Percentiles rank a stretch among this genome's conserved stretches.
These are phyloP conservation scores for Kwoniella sp. DNA, from an alignment of 768 basidiomycete species.

Conservation along the genomic window DNA sequence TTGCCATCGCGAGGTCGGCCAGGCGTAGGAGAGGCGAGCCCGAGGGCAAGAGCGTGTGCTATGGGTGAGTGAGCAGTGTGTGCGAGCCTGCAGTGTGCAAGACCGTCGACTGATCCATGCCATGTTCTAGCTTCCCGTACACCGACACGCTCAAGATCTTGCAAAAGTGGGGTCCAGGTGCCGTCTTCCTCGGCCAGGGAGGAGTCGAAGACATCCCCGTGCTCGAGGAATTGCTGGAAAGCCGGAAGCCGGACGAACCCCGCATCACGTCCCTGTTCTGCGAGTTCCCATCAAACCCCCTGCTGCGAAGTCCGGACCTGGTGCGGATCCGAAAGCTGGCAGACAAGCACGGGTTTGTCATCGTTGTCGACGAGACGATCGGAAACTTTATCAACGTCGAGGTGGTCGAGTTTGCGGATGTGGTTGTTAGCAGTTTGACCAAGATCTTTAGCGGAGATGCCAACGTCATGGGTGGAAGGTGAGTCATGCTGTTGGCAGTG, in stretches of 20 bases:
- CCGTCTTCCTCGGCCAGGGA: slow-evolving; percentile 79
- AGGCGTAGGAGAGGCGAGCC: slow-evolving; percentile 51
- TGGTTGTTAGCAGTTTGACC: slow-evolving; percentile 84
- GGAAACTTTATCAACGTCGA: slow-evolving; percentile 93
- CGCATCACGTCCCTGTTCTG: slow-evolving; percentile 78
- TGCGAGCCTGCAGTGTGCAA: too few species aligned
- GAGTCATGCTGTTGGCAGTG: slow-evolving; percentile 34
- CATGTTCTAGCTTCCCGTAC: slow-evolving; percentile 72
- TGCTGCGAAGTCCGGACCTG: slow-evolving; percentile 78
- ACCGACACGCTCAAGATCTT: slow-evolving; percentile 90
- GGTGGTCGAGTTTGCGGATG: slow-evolving; percentile 75
- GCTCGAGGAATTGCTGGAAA: slow-evolving; percentile 60
- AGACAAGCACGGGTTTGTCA: slow-evolving; percentile 78
- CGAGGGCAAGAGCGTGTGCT: slow-evolving; percentile 79
- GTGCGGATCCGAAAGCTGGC: slow-evolving; percentile 69
- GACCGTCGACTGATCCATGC: not conserved
- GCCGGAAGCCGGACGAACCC: slow-evolving; percentile 52
- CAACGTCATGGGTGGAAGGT: slow-evolving; percentile 99
- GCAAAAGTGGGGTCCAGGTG: slow-evolving; percentile 94
- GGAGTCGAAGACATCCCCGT: slow-evolving; percentile 68
- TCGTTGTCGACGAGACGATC: slow-evolving; percentile 90
- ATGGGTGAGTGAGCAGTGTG: slow-evolving; percentile 89
- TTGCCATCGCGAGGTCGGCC: slow-evolving; percentile 60
- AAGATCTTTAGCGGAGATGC: slow-evolving; percentile 92
- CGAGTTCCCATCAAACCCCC: slow-evolving; percentile 93